phyloP scores from a whole-genome alignment of 73 alveolate species.

The Durusdinium trenchii region DNA sequence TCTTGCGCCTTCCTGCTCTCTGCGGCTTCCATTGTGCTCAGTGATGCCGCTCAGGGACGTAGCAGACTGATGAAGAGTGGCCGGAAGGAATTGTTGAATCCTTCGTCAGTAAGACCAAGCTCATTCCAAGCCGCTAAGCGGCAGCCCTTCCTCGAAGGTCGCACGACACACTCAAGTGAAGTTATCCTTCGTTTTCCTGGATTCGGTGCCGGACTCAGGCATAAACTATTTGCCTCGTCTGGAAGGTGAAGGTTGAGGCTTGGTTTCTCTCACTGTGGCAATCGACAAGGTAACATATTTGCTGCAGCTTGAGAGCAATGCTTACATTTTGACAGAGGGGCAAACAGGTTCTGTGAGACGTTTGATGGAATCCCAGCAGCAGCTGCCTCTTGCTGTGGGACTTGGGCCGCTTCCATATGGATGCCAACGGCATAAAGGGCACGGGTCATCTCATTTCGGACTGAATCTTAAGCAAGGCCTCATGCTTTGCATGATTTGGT shows the following conservation, averaged over 20 bases:
- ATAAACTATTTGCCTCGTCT: conserved; percentile 75
- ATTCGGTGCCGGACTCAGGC: not conserved
- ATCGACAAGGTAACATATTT: no score
- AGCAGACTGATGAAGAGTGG: not conserved
- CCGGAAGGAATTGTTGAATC: not conserved
- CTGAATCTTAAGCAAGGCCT: no score
- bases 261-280: not conserved
- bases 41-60: not conserved
- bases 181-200: not conserved
- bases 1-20: conserved; percentile 92
- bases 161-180: not conserved
- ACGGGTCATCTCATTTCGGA: no score
- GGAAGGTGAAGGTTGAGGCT: conserved; percentile 81
- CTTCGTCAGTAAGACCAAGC: not conserved
- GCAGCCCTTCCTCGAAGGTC: not conserved
- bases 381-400: no score
- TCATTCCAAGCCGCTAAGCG: not conserved
- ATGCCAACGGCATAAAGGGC: no score
- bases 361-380: no score
- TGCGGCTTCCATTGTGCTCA: conserved; percentile 82
- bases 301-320: no score
- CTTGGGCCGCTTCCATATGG: no score
- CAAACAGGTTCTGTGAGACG: no score
- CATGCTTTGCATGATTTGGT: no score
- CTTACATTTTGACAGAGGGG: no score